phyloP scores from a whole-genome alignment of 169 alveolate species.

The Plasmodium inui region DNA sequence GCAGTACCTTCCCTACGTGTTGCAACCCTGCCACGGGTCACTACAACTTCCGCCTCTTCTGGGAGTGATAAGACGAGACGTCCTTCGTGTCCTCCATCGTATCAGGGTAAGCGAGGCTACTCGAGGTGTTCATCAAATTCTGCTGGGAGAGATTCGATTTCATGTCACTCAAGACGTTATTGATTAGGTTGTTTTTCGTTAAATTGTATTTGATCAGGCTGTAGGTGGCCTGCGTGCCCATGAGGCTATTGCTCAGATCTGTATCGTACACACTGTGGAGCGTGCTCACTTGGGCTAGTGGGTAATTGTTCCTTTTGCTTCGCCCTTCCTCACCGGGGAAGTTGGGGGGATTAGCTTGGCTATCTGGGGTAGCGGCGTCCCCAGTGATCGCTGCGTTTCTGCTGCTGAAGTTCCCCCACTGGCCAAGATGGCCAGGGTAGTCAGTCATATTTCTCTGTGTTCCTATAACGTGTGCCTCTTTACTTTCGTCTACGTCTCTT shows the following conservation, averaged over 20 bases:
- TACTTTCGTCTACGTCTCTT: not conserved
- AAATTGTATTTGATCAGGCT: constrained; percentile 19
- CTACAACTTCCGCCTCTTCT: constrained; percentile 21
- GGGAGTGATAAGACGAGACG: not conserved
- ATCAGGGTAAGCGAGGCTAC: not conserved
- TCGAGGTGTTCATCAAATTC: constrained; percentile 8
- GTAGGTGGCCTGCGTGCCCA: constrained; percentile 33
- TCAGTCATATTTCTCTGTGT: not conserved
- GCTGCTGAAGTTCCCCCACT: not conserved
- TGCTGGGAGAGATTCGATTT: constrained; percentile 18
- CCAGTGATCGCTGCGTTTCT: not conserved
- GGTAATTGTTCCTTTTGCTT: not conserved
- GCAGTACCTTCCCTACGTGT: not conserved
- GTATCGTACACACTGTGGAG: not conserved
- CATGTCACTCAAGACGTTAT: constrained; percentile 32
- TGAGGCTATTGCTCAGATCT: not conserved
- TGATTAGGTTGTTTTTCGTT: constrained; percentile 39
- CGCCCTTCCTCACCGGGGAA: not conserved
- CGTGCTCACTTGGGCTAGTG: not conserved
- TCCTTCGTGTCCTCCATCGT: constrained; percentile 4
- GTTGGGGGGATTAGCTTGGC: not conserved
- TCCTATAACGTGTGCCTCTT: not conserved
- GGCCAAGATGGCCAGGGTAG: not conserved
- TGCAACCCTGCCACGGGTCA: not conserved
- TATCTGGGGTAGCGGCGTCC: not conserved